Base-by-base conservation (phyloP, 257 asterid genomes). In the Penstemon barbatus region DNA sequence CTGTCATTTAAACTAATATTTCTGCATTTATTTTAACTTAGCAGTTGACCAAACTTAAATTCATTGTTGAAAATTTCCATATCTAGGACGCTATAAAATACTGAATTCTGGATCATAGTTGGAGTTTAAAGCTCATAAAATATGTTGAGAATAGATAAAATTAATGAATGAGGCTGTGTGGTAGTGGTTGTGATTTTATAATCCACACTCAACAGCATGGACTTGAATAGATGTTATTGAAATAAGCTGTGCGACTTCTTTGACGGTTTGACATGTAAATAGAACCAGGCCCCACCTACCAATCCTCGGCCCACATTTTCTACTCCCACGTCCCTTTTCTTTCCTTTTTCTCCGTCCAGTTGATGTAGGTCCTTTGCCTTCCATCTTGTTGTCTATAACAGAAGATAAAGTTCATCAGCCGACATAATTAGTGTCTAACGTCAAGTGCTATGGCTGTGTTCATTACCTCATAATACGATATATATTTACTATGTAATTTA, bases 301-400 rank as follows among this genome's bases (percentile, higher is more conserved):
- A 49, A 49, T 15, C 18, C 5, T 6, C 57, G 5, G 4, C 51
- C 33, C 74, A 41, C 8, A 25, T 25, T 25, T 25, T 25, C 33
- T 13, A 3, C 42, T 4, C 48, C 39, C 25, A 7, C 43, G 3
- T 13, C 51, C 13, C 38, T 33, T 37, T 52, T 25, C 39, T 56
- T 54, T 18, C 6, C 66, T 11, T 66, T 69, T 53, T 33, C 18
- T 38, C 13, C 33, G 46, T 46, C 45, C 45, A 52, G 68, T 72
- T 58, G 66, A 44, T 48, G 18, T 11, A 48, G 52, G 38, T 40
- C 61, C 6, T 44, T 77, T 54, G 10, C 63, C 58, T 43, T 51
- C 41, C 50, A 50, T 45, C 66, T 48, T 46, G 38, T 43, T 55
- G 13, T 67, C 43, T 63, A 45, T 42, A 38, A 51, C 49, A 61